Base-by-base conservation (phyloP, 2,329 filamentous ascomycete genomes). In the Curvularia verruculosa region DNA sequence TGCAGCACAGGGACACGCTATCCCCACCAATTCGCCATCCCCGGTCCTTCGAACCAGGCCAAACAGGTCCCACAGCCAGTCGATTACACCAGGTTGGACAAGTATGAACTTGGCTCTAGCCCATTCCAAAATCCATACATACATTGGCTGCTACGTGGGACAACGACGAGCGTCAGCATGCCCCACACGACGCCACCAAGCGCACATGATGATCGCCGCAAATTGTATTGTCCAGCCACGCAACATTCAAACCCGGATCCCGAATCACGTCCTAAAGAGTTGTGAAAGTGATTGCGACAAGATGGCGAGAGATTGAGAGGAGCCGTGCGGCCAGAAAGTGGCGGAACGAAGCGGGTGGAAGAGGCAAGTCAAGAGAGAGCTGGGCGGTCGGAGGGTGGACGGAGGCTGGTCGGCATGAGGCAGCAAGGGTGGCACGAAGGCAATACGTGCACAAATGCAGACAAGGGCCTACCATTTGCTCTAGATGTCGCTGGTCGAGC, bases 351-450 rank as follows among this genome's bases (percentile, higher is more conserved):
- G 54, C 51, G 56, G 39, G 53, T 44, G 45, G 50, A 61, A 55
- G 57, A 60, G 18, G 29, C 36, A 49, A 54, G 9, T 61, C 58
- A 63, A 52, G 50, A 61, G 50, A 61, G 60, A 31, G 24, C 37
- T 26, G 26, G 47, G 23, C 28, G 50, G 46, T 5, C 34, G 34
- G 34, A 36, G 34, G 15, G 34, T 45, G 47, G 44, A 58, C 49
- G 46, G 37, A 21, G 28, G 13, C 28, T 43, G 54, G 40, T 54
- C 47, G 54, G 52, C 60, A 58, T 61, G 59, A 45, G 56, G 59
- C 54, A 43, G 46, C 39, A 54, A 43, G 55, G 56, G 63, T 63
- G 55, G 54, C 59, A 64, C 56, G 49, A 59, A 31, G 40, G 54
- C 39, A 57, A 53, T 56, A 53, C 46, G 41, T 26, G 39, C 26